A percentile compares a stretch with the other conserved stretches of the same genome.
Conservation (phyloP, 2,329 filamentous ascomycete species). For the Sclerotinia nivalis region DNA sequence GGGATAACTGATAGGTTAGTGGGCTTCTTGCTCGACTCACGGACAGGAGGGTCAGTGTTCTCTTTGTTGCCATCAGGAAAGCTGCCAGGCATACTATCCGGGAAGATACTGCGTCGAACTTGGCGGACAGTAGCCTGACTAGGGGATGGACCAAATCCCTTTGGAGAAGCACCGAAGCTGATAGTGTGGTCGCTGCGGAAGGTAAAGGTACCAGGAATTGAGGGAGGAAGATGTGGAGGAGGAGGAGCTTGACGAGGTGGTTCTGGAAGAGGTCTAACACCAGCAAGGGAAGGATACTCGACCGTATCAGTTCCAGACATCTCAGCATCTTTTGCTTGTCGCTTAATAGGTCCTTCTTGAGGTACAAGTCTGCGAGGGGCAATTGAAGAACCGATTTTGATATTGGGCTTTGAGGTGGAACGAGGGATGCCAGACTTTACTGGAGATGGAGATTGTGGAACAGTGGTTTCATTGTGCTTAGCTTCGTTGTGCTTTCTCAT, state of each 20-base stretch:
- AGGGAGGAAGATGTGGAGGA: constrained; percentile 32
- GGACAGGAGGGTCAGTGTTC: constrained; percentile 46
- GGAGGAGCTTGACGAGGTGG: constrained; percentile 27
- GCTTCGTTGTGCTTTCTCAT: constrained; percentile 52
- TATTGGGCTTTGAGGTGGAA: constrained; percentile 44
- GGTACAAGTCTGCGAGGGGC: constrained; percentile 1
- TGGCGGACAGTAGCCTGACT: constrained; percentile 64
- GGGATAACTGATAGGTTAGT: constrained; percentile 17
- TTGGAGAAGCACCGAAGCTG: constrained; percentile 50
- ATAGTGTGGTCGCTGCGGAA: constrained; percentile 69
- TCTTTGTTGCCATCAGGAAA: constrained; percentile 60
- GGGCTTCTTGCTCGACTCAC: constrained; percentile 8
- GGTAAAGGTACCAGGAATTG: constrained; percentile 60
- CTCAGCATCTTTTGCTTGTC: neutral
- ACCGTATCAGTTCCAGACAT: constrained; percentile 22
- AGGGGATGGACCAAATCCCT: constrained; percentile 57
- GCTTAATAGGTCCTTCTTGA: neutral
- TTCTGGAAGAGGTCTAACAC: constrained; percentile 34
- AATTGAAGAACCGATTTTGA: constrained; percentile 13
- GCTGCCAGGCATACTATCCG: constrained; percentile 54
- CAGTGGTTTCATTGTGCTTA: constrained; percentile 45
- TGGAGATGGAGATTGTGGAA: constrained; percentile 57
- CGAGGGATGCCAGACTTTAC: constrained; percentile 52
- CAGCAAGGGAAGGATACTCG: constrained; percentile 39
- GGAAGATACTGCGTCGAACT: constrained; percentile 54